phyloP scores from a whole-genome alignment of 1,284 basidiomycete genomes.

The Testicularia cyperi region DNA sequence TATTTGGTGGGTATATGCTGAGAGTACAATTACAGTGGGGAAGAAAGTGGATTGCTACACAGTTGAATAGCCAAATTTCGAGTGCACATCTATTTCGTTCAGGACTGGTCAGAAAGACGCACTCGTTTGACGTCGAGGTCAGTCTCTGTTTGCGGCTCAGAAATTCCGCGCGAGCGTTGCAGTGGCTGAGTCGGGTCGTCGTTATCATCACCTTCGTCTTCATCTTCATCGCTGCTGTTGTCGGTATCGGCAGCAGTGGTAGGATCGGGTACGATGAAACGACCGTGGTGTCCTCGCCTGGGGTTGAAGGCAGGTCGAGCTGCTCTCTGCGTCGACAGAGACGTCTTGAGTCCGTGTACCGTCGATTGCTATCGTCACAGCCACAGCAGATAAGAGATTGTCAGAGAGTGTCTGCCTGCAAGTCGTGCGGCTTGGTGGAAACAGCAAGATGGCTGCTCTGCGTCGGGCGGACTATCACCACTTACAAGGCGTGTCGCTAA shows the following conservation, averaged over 20 bases:
- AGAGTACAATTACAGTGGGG: no score
- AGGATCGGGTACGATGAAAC: slow-evolving; percentile 34
- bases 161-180: no score
- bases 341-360: slow-evolving; percentile 31
- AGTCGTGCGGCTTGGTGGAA: no score
- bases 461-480: neutral
- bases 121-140: no score
- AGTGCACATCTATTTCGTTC: no score
- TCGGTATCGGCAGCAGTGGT: neutral
- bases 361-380: slow-evolving; percentile 38
- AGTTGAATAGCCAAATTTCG: no score
- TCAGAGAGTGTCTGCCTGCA: no score
- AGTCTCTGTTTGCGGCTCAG: no score
- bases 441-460: neutral
- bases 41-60: no score
- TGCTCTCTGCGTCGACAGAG: slow-evolving; percentile 27
- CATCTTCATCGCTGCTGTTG: slow-evolving; percentile 1
- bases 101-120: no score
- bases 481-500: slow-evolving; percentile 45
- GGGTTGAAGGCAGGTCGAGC: slow-evolving; percentile 42
- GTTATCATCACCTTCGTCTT: slow-evolving; percentile 3
- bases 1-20: no score
- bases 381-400: neutral
- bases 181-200: neutral
- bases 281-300: slow-evolving; percentile 47